Percentiles rank a stretch among this genome's conserved stretches.
These are phyloP conservation scores for Phialophora tarda DNA, from an alignment of 2,329 filamentous ascomycete species.

Conservation along the genomic window DNA sequence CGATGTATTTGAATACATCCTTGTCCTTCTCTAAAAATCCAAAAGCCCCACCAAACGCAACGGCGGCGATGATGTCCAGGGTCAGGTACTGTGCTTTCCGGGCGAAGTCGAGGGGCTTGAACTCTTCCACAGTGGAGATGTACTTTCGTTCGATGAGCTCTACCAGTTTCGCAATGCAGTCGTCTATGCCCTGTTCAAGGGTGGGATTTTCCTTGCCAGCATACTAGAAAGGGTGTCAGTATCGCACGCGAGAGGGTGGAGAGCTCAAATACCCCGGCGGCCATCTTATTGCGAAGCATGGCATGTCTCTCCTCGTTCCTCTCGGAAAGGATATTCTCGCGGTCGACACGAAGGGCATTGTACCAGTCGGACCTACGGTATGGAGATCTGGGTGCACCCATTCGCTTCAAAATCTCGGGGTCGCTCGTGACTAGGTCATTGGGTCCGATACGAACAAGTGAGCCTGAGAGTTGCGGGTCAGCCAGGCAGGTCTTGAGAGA, in stretches of 20 bases:
- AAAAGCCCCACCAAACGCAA: slow-evolving; percentile 33
- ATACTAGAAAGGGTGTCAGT: slow-evolving; percentile 23
- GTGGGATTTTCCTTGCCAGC: slow-evolving; percentile 32
- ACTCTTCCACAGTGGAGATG: slow-evolving; percentile 16
- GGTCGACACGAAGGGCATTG: slow-evolving; percentile 30
- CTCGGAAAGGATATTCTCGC: slow-evolving; percentile 30
- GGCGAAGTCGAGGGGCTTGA: slow-evolving; percentile 30
- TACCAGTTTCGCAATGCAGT: slow-evolving; percentile 20
- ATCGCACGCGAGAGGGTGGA: slow-evolving; percentile 58
- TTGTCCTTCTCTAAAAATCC: slow-evolving; percentile 32
- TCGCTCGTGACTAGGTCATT: slow-evolving; percentile 29
- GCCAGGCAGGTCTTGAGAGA: neutral
- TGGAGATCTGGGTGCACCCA: slow-evolving; percentile 23
- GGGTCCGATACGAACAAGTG: slow-evolving; percentile 30
- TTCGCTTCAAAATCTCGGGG: slow-evolving; percentile 24
- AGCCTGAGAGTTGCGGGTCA: slow-evolving; percentile 30
- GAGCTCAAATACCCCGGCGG: slow-evolving; percentile 24
- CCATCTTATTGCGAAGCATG: slow-evolving; percentile 26
- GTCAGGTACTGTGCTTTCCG: slow-evolving; percentile 32
- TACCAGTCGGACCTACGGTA: slow-evolving; percentile 31
- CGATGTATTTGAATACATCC: slow-evolving; percentile 30
- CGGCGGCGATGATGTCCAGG: slow-evolving; percentile 30
- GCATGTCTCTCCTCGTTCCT: slow-evolving; percentile 27
- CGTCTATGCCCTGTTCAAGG: slow-evolving; percentile 32
- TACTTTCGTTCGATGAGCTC: slow-evolving; percentile 27